These are phyloP conservation scores for Kodamaea neixiangensis DNA, from an alignment of 805 yeast species.

Conservation along the genomic window DNA sequence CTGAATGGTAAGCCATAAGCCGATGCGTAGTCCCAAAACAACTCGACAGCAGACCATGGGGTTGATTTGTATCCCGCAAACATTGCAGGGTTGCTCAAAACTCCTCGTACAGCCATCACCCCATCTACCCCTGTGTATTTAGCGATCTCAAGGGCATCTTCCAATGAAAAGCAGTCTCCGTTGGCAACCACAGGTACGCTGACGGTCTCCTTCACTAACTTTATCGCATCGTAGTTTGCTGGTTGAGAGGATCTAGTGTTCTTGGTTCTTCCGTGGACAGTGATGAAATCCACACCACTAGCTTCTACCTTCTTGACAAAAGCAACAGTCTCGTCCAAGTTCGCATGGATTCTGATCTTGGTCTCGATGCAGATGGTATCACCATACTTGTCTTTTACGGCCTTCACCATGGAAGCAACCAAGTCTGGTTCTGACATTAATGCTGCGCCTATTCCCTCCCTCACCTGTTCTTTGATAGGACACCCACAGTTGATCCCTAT, in stretches of 20 bases:
- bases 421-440: constrained; percentile 80
- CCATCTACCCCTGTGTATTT: constrained; percentile 80
- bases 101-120: constrained; percentile 93
- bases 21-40: constrained; percentile 74
- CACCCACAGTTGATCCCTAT: constrained; percentile 97
- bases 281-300: constrained; percentile 91
- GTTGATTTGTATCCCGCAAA: constrained; percentile 73
- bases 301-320: constrained; percentile 75
- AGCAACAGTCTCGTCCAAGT: constrained; percentile 67
- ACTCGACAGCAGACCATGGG: constrained; percentile 91
- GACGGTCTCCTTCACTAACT: constrained; percentile 54
- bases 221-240: constrained; percentile 81
- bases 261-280: constrained; percentile 91
- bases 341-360: constrained; percentile 84
- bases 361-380: constrained; percentile 78
- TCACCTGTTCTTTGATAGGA: constrained; percentile 90
- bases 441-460: constrained; percentile 98
- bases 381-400: constrained; percentile 77
- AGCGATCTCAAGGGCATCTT: constrained; percentile 66
- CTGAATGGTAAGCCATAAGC: constrained; percentile 85
- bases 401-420: constrained; percentile 80
- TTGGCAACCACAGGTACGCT: constrained; percentile 89
- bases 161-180: constrained; percentile 82
- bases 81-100: constrained; percentile 81
- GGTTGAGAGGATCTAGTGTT: constrained; percentile 83